Conservation (phyloP, 345 rosid genomes). For the Eucalyptus decipiens region DNA sequence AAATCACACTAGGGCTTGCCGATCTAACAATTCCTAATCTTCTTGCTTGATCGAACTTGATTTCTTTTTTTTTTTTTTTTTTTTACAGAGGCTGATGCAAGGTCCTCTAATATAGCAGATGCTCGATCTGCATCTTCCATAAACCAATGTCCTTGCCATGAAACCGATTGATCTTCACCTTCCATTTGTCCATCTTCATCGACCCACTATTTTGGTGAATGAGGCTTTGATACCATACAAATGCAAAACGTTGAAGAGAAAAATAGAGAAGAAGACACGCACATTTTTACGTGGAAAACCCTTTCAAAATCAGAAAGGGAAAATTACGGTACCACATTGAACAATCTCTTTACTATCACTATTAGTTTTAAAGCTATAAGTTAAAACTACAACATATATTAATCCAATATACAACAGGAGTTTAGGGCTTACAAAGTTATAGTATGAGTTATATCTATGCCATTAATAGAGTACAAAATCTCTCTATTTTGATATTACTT, state of each 20-base stretch:
- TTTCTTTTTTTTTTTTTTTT: neutral
- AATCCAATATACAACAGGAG: neutral
- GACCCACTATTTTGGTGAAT: fast-evolving
- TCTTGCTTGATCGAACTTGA: neutral
- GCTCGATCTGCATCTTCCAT: neutral
- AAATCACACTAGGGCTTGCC: neutral
- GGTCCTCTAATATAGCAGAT: neutral
- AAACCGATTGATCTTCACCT: neutral
- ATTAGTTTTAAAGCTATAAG: neutral
- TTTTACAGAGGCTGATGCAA: neutral
- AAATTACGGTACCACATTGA: neutral
- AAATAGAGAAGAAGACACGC: neutral
- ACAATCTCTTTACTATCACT: neutral
- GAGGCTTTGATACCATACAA: neutral
- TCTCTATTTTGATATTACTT: no score
- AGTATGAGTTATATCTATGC: no score
- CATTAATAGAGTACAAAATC: no score
- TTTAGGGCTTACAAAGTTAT: neutral
- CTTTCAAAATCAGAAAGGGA: no score
- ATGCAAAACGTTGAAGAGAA: neutral
- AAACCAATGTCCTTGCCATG: neutral
- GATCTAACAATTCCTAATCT: neutral
- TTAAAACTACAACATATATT: neutral
- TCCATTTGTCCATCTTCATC: neutral
- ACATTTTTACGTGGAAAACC: no score